phyloP scores from a whole-genome alignment of 805 yeast genomes.

The Komagataella pastoris region DNA sequence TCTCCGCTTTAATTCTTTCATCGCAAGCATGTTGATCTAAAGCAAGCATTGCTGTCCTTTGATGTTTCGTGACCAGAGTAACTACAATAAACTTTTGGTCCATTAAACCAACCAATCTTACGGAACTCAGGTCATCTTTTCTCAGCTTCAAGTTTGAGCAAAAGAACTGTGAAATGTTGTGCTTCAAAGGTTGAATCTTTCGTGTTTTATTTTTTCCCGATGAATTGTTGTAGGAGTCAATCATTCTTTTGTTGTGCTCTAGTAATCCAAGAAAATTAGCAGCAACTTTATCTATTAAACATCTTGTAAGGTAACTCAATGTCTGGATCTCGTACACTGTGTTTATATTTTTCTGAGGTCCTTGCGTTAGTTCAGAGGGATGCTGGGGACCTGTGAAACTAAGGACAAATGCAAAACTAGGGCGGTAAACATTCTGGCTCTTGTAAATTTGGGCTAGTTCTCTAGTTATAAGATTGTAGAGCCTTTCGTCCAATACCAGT shows the following conservation, averaged over 20 bases:
- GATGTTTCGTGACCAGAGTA: constrained; percentile 5
- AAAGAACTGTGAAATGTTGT: neutral
- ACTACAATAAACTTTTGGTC: constrained; percentile 52
- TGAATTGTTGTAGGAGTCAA: constrained; percentile 16
- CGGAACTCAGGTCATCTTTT: constrained; percentile 9
- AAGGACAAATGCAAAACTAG: constrained; percentile 6
- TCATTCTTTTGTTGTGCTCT: neutral
- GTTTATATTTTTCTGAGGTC: too few species aligned
- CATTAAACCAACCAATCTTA: constrained; percentile 39
- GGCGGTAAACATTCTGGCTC: constrained; percentile 3
- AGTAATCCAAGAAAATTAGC: neutral
- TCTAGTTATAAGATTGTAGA: constrained; percentile 12
- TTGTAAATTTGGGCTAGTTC: constrained; percentile 6
- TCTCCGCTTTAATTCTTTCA: constrained; percentile 57
- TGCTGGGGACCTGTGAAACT: constrained; percentile 8
- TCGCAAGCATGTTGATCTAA: constrained; percentile 83
- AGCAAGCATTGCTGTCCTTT: constrained; percentile 18
- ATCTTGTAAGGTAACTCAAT: neutral
- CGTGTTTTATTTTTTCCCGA: constrained; percentile 12
- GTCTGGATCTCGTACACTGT: neutral
- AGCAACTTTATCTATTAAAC: neutral
- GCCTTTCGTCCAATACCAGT: constrained; percentile 10
- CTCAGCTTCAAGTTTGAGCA: constrained; percentile 6
- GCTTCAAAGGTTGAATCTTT: constrained; percentile 17
- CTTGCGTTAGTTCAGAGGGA: constrained; percentile 1